Base-by-base conservation (phyloP, 306 rosid species). In the Prosopis cineraria region DNA sequence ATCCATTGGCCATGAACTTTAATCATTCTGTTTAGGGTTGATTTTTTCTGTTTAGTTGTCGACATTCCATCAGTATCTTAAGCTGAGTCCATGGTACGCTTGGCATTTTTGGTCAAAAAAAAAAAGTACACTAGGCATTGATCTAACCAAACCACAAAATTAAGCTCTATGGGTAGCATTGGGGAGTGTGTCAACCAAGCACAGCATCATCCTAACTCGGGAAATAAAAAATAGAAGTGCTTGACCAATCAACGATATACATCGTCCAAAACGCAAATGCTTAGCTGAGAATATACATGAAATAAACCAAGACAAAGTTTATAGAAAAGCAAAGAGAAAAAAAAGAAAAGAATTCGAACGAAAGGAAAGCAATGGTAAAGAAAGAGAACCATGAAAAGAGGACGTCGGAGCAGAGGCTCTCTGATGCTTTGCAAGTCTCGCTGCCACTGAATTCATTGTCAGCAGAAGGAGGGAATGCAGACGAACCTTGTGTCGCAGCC, bases 361-460 rank as follows among this genome's bases (percentile, higher is more conserved):
- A 27, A 68, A 41, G 3, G 48, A 41, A 20, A 41, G 45, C 17
- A 63, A 9, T 45, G 48, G 77, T 84, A 78, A 52, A 87, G 75
- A 85, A 50, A 24, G 63, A 65, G 20, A 39, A 94, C 98, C 90
- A 3, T 78, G 76, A 25, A 87, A 80, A 74, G 88, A 74, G 22
- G 86, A 5, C 48, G 85, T 31, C 22, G 84, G 58, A 55, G 81
- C 71, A 70, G 91, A 81, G 62, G 62, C 10, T 79, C 88, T 87
- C 44, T 88, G 79, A 77, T 79, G 65, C 85, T 87, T 92, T 59
- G 83, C 73, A 16, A 94, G 76, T 84, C 84, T 81, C 64, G 40
- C 22, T 6, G 88, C 88, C 44, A 75, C 34, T 22, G 92, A 80
- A 82, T 80, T 85, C 98, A 94, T 94, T 79, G 79, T 77, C 53